Evolutionary conservation across 306 rosid species (phyloP).

Genomic region (Pyrus betulifolia): DNA sequence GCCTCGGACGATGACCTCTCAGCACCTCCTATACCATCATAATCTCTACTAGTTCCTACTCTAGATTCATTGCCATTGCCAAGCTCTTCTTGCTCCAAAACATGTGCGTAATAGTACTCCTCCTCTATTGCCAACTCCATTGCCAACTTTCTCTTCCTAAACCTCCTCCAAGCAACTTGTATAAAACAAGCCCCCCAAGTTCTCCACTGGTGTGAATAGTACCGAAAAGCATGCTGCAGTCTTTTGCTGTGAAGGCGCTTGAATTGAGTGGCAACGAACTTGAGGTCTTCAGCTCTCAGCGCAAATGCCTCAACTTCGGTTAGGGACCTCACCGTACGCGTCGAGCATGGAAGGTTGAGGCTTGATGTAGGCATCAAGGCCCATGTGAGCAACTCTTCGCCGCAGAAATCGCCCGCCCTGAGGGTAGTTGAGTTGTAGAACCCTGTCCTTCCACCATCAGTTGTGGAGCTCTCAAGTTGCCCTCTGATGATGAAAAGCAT

Average conservation of each 20-base stretch:
- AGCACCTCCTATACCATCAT: background rate
- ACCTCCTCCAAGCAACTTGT: constrained; percentile 80
- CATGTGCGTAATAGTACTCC: constrained; percentile 24
- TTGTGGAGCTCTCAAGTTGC: constrained; percentile 80
- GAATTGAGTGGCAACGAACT: constrained; percentile 66
- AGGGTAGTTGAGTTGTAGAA: constrained; percentile 73
- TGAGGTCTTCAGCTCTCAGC: constrained; percentile 69
- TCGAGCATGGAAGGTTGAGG: constrained; percentile 61
- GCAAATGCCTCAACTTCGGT: constrained; percentile 89
- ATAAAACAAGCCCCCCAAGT: constrained; percentile 76
- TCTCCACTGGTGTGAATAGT: constrained; percentile 87
- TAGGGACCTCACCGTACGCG: constrained; percentile 57
- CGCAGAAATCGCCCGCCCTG: constrained; percentile 72
- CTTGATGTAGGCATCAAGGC: constrained; percentile 50
- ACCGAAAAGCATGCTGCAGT: constrained; percentile 81
- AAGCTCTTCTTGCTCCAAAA: constrained; percentile 17
- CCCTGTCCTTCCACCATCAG: constrained; percentile 76
- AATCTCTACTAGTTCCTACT: background rate
- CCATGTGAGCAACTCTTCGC: constrained; percentile 87
- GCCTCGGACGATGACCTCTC: constrained; percentile 2
- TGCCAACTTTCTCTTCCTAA: constrained; percentile 45
- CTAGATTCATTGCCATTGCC: background rate
- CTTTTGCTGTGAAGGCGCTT: constrained; percentile 81
- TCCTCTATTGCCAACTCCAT: constrained; percentile 56
- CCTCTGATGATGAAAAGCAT: constrained; percentile 89